Evolutionary conservation across 2,329 filamentous ascomycete species (phyloP).

Genomic region (Xylariaceae sp.): DNA sequence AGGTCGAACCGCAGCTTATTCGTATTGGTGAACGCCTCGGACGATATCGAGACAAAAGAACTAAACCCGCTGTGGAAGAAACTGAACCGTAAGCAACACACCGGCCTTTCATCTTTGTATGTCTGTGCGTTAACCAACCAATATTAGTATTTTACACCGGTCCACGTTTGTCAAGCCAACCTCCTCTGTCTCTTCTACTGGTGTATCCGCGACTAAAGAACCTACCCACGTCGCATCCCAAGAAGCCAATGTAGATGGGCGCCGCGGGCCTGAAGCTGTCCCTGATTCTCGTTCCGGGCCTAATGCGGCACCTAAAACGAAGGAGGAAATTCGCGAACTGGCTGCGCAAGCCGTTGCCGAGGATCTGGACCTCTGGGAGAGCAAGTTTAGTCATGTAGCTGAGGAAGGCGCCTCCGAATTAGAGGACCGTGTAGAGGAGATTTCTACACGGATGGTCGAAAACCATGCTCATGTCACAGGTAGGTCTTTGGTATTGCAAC

Average conservation of each 20-base stretch:
- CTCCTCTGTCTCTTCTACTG: conserved; percentile 28
- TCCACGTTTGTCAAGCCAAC: conserved; percentile 40
- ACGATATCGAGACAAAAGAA: conserved; percentile 56
- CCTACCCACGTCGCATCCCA: conserved; percentile 24
- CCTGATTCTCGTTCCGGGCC: conserved; percentile 24
- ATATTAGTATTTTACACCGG: conserved; percentile 28
- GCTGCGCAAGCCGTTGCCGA: conserved; percentile 65
- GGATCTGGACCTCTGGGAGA: conserved; percentile 82
- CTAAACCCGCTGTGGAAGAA: conserved; percentile 36
- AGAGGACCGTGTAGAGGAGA: conserved; percentile 62
- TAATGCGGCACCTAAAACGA: too few species aligned
- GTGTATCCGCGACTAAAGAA: conserved; percentile 22
- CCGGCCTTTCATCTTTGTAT: background rate
- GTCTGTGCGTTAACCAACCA: conserved; percentile 12
- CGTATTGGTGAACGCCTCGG: conserved; percentile 89
- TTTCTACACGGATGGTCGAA: conserved; percentile 52
- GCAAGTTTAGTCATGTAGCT: conserved; percentile 79
- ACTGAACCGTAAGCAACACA: conserved; percentile 29
- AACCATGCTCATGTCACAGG: conserved; percentile 64
- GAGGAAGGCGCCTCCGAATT: conserved; percentile 75
- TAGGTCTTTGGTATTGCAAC: conserved; percentile 60
- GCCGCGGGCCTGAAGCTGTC: conserved; percentile 20
- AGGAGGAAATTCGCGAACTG: conserved; percentile 53
- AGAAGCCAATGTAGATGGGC: conserved; percentile 18
- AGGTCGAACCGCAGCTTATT: conserved; percentile 90